Base-by-base conservation (phyloP, 2,329 filamentous ascomycete genomes). In the Alternaria dauci region DNA sequence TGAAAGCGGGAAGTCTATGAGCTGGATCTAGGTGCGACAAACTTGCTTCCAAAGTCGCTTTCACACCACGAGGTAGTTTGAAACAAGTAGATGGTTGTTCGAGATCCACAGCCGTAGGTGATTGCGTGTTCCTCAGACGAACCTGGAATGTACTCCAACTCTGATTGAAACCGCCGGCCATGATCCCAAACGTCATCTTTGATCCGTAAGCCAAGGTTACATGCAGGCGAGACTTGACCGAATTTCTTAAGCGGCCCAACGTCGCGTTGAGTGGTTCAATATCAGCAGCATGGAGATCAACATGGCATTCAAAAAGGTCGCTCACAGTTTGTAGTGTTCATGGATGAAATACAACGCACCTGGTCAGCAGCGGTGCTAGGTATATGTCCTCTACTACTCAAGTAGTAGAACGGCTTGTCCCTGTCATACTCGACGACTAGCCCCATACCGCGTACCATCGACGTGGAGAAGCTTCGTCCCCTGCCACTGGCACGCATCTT, bases 261-360 rank as follows among this genome's bases (percentile, higher is more conserved):
- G 0, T 30, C 28, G 8, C 0, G 4, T 30, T 11, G 9, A 9
- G 2, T 6, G 9, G 8, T 30, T 1, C 9, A 30, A 9, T 4
- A 1, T 1, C 0, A 30, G 2, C 11, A 1, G 8, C 28, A 9
- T 1, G 0, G 28, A 0, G 0, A 30, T 30, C 0, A 6, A 5
- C 12, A 3, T 34, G 4, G 1, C 14, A 1, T 34, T 12, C 12
- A 2, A 34, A 11, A 34, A 34, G 5, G 32, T 5, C 11, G 30
- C 2, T 25, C 7, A 8, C 3, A 26, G 14, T 5, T 8, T 4
- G 14, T 8, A 8, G 26, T 8, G 3, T 9, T 11, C 28, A 30
- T 30, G 0, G 28, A 30, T 11, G 28, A 30, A 28, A 30, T 4
- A 2, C 26, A 8, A 43, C 42, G n/a, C 48, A 55, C 53, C 42